These are phyloP conservation scores for Nothopassalora personata DNA, from an alignment of 2,329 filamentous ascomycete genomes.

Conservation along the genomic window DNA sequence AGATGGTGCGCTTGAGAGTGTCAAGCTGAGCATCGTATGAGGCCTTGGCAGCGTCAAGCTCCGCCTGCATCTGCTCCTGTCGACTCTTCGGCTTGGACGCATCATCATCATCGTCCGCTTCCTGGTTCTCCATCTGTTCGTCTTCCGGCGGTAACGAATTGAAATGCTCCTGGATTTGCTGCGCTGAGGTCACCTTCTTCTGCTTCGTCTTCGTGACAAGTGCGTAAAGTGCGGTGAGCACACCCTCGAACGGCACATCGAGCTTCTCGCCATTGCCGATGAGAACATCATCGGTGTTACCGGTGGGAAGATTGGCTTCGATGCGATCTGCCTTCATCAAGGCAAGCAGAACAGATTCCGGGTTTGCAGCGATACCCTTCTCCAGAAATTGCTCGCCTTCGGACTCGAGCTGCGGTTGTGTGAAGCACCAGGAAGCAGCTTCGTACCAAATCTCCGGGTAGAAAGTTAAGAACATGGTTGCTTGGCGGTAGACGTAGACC, in stretches of 20 bases:
- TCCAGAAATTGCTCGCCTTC: slow-evolving; percentile 74
- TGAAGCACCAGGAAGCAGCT: slow-evolving; percentile 85
- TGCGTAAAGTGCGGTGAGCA: slow-evolving; percentile 82
- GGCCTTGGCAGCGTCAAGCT: slow-evolving; percentile 56
- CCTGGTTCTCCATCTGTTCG: slow-evolving; percentile 31
- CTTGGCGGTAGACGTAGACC: slow-evolving; percentile 87
- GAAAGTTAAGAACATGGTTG: slow-evolving; percentile 86
- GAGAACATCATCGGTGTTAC: slow-evolving; percentile 62
- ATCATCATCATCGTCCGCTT: slow-evolving; percentile 51
- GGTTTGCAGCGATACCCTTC: slow-evolving; percentile 81
- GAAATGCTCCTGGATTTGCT: slow-evolving; percentile 52
- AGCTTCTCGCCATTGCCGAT: slow-evolving; percentile 64
- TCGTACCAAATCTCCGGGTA: slow-evolving; percentile 96
- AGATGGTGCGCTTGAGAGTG: slow-evolving; percentile 76
- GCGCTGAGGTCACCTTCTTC: slow-evolving; percentile 58
- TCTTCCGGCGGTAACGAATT: slow-evolving; percentile 41
- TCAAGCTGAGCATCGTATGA: slow-evolving; percentile 68
- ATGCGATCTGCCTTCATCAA: slow-evolving; percentile 86
- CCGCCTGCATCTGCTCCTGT: slow-evolving; percentile 49
- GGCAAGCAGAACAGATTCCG: slow-evolving; percentile 84
- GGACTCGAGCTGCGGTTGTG: slow-evolving; percentile 52
- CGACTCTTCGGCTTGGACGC: slow-evolving; percentile 42
- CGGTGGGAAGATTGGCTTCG: slow-evolving; percentile 69
- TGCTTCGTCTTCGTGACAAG: slow-evolving; percentile 67
- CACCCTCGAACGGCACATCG: slow-evolving; percentile 74